phyloP scores from a whole-genome alignment of 352 stramenopile species.

The Phytophthora sansomeana region DNA sequence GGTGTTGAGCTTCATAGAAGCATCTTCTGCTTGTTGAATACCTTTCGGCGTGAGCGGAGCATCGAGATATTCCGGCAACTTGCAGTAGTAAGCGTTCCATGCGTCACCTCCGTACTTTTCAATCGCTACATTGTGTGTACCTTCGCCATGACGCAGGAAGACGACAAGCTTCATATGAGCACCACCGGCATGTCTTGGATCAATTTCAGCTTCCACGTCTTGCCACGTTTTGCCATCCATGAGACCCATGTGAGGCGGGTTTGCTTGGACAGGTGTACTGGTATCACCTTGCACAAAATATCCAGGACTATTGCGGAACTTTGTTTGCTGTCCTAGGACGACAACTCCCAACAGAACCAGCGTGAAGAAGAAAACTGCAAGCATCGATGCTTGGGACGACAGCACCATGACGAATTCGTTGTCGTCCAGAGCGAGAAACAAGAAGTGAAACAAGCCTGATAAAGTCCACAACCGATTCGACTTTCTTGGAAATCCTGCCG shows the following conservation, averaged over 20 bases:
- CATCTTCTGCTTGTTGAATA: slow-evolving; percentile 26
- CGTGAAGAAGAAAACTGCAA: slow-evolving; percentile 1
- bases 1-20: slow-evolving; percentile 19
- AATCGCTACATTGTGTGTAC: slow-evolving; percentile 39
- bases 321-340: slow-evolving; percentile 3
- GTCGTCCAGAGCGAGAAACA: slow-evolving; percentile 8
- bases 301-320: slow-evolving; percentile 20
- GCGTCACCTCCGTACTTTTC: slow-evolving; percentile 37
- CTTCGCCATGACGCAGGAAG: slow-evolving; percentile 40
- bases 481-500: neutral
- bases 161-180: slow-evolving; percentile 32
- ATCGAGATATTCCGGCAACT: slow-evolving; percentile 34
- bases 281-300: slow-evolving; percentile 36
- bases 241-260: slow-evolving; percentile 35
- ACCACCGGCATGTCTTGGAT: slow-evolving; percentile 7
- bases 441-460: neutral
- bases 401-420: neutral
- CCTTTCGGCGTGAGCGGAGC: slow-evolving; percentile 30
- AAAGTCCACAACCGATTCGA: neutral
- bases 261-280: slow-evolving; percentile 11
- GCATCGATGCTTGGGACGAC: neutral
- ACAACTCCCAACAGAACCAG: slow-evolving; percentile 16
- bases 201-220: slow-evolving; percentile 28
- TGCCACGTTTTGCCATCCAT: slow-evolving; percentile 36
- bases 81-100: slow-evolving; percentile 40